Evolutionary conservation across 305 asterid genomes (phyloP).

Genomic region (Solanum hybrid): DNA sequence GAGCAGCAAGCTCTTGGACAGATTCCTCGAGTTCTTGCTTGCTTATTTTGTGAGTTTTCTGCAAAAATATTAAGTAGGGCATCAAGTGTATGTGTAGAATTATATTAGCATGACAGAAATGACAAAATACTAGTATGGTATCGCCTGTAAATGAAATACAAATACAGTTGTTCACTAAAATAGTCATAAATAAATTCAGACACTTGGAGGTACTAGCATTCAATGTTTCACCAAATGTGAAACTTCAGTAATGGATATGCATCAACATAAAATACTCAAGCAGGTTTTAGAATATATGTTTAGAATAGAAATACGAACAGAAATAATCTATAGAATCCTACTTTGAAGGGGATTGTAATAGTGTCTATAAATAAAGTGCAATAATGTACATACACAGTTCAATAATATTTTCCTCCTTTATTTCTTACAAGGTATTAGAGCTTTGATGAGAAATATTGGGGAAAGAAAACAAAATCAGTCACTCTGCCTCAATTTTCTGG

Average conservation of each 20-base stretch:
- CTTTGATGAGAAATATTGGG: neutral
- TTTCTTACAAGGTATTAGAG: neutral
- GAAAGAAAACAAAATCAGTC: neutral
- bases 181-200: neutral
- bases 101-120: neutral
- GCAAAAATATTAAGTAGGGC: constrained; percentile 12
- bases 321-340: neutral
- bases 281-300: neutral
- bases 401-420: neutral
- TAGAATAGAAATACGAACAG: neutral
- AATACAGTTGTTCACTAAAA: neutral
- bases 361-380: neutral
- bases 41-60: constrained; percentile 34
- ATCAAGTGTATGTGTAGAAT: neutral
- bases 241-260: neutral
- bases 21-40: constrained; percentile 52
- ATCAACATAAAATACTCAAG: neutral
- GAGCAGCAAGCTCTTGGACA: constrained; percentile 79
- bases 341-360: neutral
- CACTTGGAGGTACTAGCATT: neutral
- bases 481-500: neutral
- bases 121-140: neutral
- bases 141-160: neutral
- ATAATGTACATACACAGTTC: neutral
- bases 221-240: neutral